phyloP scores from a whole-genome alignment of 306 rosid species.

The Vigna unguiculata region DNA sequence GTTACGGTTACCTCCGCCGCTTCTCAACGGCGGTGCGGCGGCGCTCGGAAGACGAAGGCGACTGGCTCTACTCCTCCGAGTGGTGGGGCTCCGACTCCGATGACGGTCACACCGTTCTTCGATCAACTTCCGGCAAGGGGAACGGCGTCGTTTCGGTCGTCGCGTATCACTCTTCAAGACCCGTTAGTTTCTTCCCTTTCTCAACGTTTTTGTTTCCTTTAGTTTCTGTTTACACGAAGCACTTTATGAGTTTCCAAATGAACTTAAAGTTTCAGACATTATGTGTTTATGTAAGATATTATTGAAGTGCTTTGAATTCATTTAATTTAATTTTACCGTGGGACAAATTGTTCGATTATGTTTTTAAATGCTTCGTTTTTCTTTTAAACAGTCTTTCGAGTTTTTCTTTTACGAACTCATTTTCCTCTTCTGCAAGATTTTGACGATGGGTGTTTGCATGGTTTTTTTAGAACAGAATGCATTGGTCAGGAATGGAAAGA shows the following conservation, averaged over 20 bases:
- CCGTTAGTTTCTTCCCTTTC: constrained; percentile 55
- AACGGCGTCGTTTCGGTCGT: constrained; percentile 84
- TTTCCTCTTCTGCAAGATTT: not conserved
- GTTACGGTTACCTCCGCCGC: constrained; percentile 55
- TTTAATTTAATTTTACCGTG: not conserved
- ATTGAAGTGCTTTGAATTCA: not conserved
- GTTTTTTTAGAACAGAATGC: constrained; percentile 56
- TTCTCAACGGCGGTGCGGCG: constrained; percentile 65
- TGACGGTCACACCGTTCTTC: constrained; percentile 65
- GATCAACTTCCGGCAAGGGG: constrained; percentile 77
- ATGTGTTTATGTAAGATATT: not conserved
- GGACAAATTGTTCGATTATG: not conserved
- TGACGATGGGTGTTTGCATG: constrained; percentile 6
- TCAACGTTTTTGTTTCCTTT: not conserved
- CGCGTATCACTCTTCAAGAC: constrained; percentile 79
- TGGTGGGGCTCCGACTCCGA: constrained; percentile 80
- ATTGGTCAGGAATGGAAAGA: constrained; percentile 68
- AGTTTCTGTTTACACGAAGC: not conserved
- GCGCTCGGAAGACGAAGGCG: constrained; percentile 75
- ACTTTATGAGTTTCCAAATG: not conserved
- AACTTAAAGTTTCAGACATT: constrained; percentile 8
- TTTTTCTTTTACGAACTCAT: not conserved
- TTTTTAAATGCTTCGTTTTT: constrained; percentile 2
- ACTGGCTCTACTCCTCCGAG: constrained; percentile 89
- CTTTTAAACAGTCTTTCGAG: not conserved